Conservation (phyloP, 208 protist species). For the Lotmaria passim region DNA sequence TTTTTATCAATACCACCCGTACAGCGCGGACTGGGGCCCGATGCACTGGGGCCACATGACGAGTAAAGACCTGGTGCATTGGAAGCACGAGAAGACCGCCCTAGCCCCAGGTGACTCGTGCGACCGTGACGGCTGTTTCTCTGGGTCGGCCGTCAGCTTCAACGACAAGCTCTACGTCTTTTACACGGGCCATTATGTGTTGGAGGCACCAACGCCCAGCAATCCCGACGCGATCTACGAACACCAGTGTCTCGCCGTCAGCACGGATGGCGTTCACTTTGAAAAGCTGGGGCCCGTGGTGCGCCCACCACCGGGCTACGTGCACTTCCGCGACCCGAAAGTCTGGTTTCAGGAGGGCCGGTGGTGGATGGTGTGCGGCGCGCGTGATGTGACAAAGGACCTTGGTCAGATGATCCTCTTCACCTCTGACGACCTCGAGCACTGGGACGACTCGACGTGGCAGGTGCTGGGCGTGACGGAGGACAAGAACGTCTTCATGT, state of each 20-base stretch:
- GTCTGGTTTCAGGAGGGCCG: conserved; percentile 41
- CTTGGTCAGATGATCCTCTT: conserved; percentile 46
- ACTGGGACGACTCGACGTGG: conserved; percentile 44
- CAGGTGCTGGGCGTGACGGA: conserved; percentile 30
- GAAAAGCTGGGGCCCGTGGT: conserved; percentile 40
- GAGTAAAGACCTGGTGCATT: conserved; percentile 56
- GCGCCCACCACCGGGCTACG: conserved; percentile 34
- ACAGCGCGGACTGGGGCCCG: conserved; percentile 47
- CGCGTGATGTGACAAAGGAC: conserved; percentile 39
- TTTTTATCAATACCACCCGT: conserved; percentile 69
- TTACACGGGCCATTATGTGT: conserved; percentile 58
- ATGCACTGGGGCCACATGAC: conserved; percentile 68
- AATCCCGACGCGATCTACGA: conserved; percentile 44
- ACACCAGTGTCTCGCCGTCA: conserved; percentile 63
- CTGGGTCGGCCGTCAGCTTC: conserved; percentile 42
- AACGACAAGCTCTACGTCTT: conserved; percentile 54
- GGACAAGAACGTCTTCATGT: conserved; percentile 65
- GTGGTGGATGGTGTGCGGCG: conserved; percentile 57
- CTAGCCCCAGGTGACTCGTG: conserved; percentile 49
- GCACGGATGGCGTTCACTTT: conserved; percentile 45
- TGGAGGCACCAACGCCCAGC: conserved; percentile 25
- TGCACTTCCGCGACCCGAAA: conserved; percentile 56
- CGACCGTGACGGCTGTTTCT: conserved; percentile 67
- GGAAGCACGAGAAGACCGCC: conserved; percentile 43
- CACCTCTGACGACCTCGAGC: conserved; percentile 31